Evolutionary conservation across 768 basidiomycete genomes (phyloP).

Genomic region (Melanogaster broomeanus): DNA sequence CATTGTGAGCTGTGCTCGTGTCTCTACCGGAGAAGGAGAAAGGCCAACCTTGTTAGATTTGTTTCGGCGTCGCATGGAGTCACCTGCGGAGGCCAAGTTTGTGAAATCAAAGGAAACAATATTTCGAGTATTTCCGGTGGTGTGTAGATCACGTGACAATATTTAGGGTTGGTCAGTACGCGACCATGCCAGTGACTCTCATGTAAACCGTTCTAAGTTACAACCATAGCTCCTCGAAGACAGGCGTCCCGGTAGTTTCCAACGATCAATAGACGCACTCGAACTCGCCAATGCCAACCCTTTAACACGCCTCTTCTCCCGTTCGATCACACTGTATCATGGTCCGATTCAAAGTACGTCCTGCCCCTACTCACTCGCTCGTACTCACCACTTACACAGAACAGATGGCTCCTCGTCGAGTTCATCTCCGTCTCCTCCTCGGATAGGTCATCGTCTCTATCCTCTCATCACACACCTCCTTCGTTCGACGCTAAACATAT

Average conservation of each 20-base stretch:
- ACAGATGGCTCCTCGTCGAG: conserved; percentile 88
- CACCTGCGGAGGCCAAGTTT: not conserved
- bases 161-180: conserved; percentile 27
- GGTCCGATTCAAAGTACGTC: conserved; percentile 69
- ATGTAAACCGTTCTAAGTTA: too few relatives aligned
- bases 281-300: too few relatives aligned
- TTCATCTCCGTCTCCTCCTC: conserved; percentile 55
- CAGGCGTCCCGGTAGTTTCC: too few relatives aligned
- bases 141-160: conserved; percentile 14
- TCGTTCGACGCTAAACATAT: conserved; percentile 64
- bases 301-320: too few relatives aligned
- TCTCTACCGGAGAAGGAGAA: not conserved
- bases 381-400: conserved; percentile 43
- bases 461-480: conserved; percentile 1
- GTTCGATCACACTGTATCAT: conserved; percentile 31
- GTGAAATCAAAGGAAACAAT: not conserved
- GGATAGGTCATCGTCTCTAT: conserved; percentile 10
- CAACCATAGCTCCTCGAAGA: too few relatives aligned
- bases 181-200: too few relatives aligned
- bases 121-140: not conserved
- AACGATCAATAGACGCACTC: too few relatives aligned
- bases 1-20: not conserved
- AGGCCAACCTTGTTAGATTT: conserved; percentile 67
- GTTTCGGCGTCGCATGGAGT: conserved; percentile 53
- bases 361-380: not conserved